A percentile compares a stretch with the other conserved stretches of the same genome.
These are phyloP conservation scores for Phytopythium boreale DNA, from an alignment of 352 stramenopile species.

Conservation along the genomic window DNA sequence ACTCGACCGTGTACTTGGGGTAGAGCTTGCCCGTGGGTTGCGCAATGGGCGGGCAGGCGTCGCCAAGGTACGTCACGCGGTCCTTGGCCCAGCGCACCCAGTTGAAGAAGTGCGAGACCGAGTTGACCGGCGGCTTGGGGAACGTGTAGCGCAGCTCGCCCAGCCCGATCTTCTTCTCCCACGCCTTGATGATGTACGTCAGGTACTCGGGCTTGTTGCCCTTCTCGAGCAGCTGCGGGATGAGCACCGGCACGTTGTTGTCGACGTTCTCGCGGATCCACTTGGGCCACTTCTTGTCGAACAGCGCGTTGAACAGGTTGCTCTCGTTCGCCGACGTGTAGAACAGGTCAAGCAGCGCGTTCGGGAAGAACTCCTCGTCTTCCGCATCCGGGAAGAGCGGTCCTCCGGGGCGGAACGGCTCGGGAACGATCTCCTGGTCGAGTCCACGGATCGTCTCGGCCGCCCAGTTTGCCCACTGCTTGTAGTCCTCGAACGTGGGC, in stretches of 20 bases:
- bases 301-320: conserved; percentile 62
- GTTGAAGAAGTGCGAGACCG: conserved; percentile 64
- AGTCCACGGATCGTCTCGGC: conserved; percentile 42
- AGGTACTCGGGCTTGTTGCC: conserved; percentile 53
- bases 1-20: conserved; percentile 61
- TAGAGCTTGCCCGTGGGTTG: conserved; percentile 51
- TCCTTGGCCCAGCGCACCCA: conserved; percentile 85
- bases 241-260: conserved; percentile 42
- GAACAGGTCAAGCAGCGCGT: conserved; percentile 62
- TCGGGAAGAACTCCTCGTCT: conserved; percentile 53
- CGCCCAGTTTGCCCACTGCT: conserved; percentile 61
- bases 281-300: conserved; percentile 47
- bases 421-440: conserved; percentile 37
- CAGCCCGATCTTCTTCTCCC: conserved; percentile 55
- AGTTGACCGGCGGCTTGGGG: conserved; percentile 54
- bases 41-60: conserved; percentile 37
- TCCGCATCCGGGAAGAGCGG: conserved; percentile 55
- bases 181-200: conserved; percentile 45
- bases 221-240: conserved; percentile 37
- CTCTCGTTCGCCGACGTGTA: conserved; percentile 38
- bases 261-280: conserved; percentile 65
- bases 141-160: conserved; percentile 66
- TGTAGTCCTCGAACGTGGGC: conserved; percentile 58
- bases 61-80: conserved; percentile 57
- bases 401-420: conserved; percentile 56